Conservation (phyloP, 345 rosid species). For the Toxicodendron radicans region DNA sequence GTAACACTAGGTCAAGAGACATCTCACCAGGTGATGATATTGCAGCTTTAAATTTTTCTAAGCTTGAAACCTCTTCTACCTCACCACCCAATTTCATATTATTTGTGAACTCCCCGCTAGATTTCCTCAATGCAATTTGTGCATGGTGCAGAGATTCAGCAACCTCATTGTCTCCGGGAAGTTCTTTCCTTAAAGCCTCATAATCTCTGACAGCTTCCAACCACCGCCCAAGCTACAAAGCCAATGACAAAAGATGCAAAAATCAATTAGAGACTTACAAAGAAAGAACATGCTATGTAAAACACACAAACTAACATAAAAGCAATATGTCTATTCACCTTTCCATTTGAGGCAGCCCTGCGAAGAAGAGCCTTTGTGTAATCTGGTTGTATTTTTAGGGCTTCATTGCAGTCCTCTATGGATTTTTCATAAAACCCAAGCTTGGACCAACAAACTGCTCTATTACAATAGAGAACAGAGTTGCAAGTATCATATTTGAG, state of each 20-base stretch:
- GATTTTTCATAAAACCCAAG: slow-evolving; percentile 87
- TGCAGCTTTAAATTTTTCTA: slow-evolving; percentile 63
- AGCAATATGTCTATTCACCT: slow-evolving; percentile 42
- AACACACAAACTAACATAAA: slow-evolving; percentile 3
- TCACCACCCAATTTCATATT: slow-evolving; percentile 50
- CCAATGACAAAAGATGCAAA: slow-evolving; percentile 4
- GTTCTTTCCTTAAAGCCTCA: slow-evolving; percentile 73
- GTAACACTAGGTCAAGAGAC: background rate
- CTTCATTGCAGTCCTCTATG: slow-evolving; percentile 84
- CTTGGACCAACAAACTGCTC: slow-evolving; percentile 98
- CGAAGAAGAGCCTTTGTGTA: slow-evolving; percentile 85
- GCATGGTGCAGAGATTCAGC: slow-evolving; percentile 70
- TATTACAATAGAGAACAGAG: slow-evolving; percentile 88
- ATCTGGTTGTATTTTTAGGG: slow-evolving; percentile 66
- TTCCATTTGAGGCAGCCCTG: slow-evolving; percentile 86
- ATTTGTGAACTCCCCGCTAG: slow-evolving; percentile 40
- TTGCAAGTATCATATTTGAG: slow-evolving; percentile 61
- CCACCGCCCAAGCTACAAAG: slow-evolving; percentile 73
- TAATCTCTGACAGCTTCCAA: slow-evolving; percentile 84
- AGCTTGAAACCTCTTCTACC: slow-evolving; percentile 60
- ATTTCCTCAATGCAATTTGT: slow-evolving; percentile 60
- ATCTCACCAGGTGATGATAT: slow-evolving; percentile 57
- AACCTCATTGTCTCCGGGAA: slow-evolving; percentile 81
- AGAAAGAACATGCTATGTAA: background rate
- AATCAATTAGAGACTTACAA: background rate